Evolutionary conservation across 495 filamentous ascomycete genomes (phyloP).

Genomic region (Penicillium crystallinum): DNA sequence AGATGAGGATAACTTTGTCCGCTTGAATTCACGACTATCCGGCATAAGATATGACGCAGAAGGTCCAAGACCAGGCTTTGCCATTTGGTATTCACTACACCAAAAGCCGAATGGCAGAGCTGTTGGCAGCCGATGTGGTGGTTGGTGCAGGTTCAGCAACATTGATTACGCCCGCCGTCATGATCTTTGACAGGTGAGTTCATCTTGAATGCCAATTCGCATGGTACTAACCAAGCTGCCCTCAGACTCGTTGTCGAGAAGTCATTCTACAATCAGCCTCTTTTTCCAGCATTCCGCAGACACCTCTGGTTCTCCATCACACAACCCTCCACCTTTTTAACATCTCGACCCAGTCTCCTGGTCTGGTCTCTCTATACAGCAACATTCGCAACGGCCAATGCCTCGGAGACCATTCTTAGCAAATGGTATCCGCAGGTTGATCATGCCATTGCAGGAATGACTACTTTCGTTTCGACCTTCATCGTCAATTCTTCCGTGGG

Average conservation of each 20-base stretch:
- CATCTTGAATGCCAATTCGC: neutral
- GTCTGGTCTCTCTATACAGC: slow-evolving; percentile 81
- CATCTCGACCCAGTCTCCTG: slow-evolving; percentile 70
- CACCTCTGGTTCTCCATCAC: slow-evolving; percentile 59
- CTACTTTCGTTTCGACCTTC: slow-evolving; percentile 34
- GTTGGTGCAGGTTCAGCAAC: slow-evolving; percentile 37
- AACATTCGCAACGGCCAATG: slow-evolving; percentile 83
- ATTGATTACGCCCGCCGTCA: slow-evolving; percentile 36
- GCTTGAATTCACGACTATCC: neutral
- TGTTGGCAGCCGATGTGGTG: slow-evolving; percentile 29
- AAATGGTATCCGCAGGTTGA: slow-evolving; percentile 43
- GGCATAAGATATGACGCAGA: slow-evolving; percentile 16
- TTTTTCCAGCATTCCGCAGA: slow-evolving; percentile 56
- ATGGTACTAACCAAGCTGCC: slow-evolving; percentile 3
- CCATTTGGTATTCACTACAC: slow-evolving; percentile 25
- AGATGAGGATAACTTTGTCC: slow-evolving; percentile 5
- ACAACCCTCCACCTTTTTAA: slow-evolving; percentile 62
- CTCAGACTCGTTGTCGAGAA: slow-evolving; percentile 69
- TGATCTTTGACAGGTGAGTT: slow-evolving; percentile 37
- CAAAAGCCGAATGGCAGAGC: slow-evolving; percentile 27
- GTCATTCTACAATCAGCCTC: slow-evolving; percentile 67
- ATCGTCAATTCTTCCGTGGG: slow-evolving; percentile 38
- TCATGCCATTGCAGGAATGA: slow-evolving; percentile 41
- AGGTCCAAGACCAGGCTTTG: slow-evolving; percentile 23
- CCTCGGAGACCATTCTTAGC: slow-evolving; percentile 44